Conservation (phyloP, 2,329 filamentous ascomycete genomes). For the Phialophora expanda region DNA sequence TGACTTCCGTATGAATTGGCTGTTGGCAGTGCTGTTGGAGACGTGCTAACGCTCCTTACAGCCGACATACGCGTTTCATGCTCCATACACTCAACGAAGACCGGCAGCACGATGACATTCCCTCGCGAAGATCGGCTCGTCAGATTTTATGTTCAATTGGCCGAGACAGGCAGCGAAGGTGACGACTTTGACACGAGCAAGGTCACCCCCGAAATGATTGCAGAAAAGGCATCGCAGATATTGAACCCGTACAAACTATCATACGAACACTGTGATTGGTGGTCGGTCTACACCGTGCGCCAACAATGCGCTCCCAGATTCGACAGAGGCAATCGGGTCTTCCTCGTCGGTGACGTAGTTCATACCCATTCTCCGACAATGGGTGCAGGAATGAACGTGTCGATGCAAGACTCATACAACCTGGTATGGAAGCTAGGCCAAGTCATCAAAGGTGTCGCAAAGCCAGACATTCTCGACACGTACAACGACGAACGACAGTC, state of each 20-base stretch:
- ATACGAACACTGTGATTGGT: slow-evolving; percentile 70
- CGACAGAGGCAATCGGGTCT: slow-evolving; percentile 63
- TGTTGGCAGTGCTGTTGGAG: no score
- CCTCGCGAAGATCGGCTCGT: slow-evolving; percentile 68
- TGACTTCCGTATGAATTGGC: slow-evolving; percentile 63
- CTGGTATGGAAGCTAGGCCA: slow-evolving; percentile 62
- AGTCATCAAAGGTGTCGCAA: slow-evolving; percentile 52
- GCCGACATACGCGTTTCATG: slow-evolving; percentile 63
- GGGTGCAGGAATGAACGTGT: slow-evolving; percentile 74
- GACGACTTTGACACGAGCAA: slow-evolving; percentile 59
- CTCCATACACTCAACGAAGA: slow-evolving; percentile 61
- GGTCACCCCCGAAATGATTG: slow-evolving; percentile 67
- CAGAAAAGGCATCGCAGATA: slow-evolving; percentile 67
- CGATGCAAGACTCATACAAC: slow-evolving; percentile 69
- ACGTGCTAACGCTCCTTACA: neutral
- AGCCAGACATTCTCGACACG: slow-evolving; percentile 54
- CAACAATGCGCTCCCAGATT: slow-evolving; percentile 67
- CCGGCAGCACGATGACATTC: slow-evolving; percentile 69
- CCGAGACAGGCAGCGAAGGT: slow-evolving; percentile 35
- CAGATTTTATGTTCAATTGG: slow-evolving; percentile 49
- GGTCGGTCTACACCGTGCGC: slow-evolving; percentile 60
- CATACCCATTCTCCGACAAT: slow-evolving; percentile 56
- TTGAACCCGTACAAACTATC: slow-evolving; percentile 69
- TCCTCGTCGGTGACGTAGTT: slow-evolving; percentile 72
- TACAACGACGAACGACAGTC: slow-evolving; percentile 61